phyloP scores from a whole-genome alignment of 306 rosid species.

The Castanopsis chinensis region DNA sequence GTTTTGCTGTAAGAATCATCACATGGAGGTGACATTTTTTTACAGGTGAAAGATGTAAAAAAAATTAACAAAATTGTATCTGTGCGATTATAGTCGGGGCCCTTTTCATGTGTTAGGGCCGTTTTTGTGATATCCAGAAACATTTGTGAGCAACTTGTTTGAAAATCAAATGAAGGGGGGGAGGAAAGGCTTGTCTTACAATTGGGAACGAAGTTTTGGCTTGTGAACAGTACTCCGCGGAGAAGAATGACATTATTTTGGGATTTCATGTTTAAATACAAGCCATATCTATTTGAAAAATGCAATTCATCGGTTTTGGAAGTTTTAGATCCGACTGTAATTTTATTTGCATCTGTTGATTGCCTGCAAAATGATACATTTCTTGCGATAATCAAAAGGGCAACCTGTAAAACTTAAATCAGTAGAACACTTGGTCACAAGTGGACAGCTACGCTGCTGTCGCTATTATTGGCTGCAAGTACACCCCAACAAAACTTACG shows the following conservation, averaged over 20 bases:
- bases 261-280: background rate
- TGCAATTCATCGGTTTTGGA: background rate
- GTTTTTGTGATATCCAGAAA: constrained; percentile 10
- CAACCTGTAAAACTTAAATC: no score
- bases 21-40: constrained; percentile 2
- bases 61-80: constrained; percentile 14
- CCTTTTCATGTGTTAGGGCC: constrained; percentile 14
- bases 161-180: background rate
- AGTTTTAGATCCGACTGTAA: background rate
- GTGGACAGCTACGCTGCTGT: no score
- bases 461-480: no score
- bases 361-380: no score
- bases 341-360: background rate
- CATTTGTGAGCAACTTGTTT: background rate
- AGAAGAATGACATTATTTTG: background rate
- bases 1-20: constrained; percentile 23
- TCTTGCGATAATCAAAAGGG: no score
- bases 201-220: background rate
- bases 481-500: no score
- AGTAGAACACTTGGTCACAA: no score
- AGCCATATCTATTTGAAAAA: background rate
- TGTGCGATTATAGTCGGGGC: constrained; percentile 23
- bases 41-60: constrained; percentile 7
- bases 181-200: background rate
- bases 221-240: background rate